These are phyloP conservation scores for Thielaviopsis musarum DNA, from an alignment of 2,329 filamentous ascomycete species.

Conservation along the genomic window DNA sequence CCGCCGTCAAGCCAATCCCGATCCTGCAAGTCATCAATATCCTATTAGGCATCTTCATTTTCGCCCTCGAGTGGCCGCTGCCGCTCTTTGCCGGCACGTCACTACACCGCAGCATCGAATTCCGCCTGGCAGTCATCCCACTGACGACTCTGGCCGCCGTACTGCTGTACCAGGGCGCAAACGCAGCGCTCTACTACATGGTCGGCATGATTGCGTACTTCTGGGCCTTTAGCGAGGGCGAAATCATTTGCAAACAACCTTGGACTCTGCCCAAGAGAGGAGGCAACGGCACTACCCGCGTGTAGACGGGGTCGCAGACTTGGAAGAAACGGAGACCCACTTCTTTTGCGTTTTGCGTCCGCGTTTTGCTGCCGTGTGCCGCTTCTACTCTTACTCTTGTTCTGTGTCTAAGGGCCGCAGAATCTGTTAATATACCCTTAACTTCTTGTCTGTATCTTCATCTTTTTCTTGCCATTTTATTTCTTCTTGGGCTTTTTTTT, in stretches of 20 bases:
- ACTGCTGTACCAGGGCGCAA: slow-evolving; percentile 82
- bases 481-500: not conserved
- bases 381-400: not conserved
- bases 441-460: not conserved
- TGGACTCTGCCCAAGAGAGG: slow-evolving; percentile 49
- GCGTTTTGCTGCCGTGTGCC: not conserved
- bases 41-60: slow-evolving; percentile 56
- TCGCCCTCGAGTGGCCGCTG: slow-evolving; percentile 87
- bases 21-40: slow-evolving; percentile 83
- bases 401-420: not conserved
- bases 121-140: slow-evolving; percentile 67
- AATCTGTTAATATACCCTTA: not conserved
- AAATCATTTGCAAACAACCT: slow-evolving; percentile 55
- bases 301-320: slow-evolving; percentile 1
- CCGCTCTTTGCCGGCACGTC: slow-evolving; percentile 56
- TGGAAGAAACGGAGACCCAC: slow-evolving; percentile 7
- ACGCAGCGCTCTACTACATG: slow-evolving; percentile 81
- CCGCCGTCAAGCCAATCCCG: slow-evolving; percentile 72
- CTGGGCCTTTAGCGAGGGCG: slow-evolving; percentile 93
- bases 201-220: slow-evolving; percentile 80
- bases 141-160: slow-evolving; percentile 56
- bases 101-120: slow-evolving; percentile 76
- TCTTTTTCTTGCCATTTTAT: not conserved
- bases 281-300: slow-evolving; percentile 18
- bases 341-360: not conserved